A percentile compares a stretch with the other conserved stretches of the same genome.
Conservation (phyloP, 495 filamentous ascomycete species). For the Paragyromitra xinjiangensis region DNA sequence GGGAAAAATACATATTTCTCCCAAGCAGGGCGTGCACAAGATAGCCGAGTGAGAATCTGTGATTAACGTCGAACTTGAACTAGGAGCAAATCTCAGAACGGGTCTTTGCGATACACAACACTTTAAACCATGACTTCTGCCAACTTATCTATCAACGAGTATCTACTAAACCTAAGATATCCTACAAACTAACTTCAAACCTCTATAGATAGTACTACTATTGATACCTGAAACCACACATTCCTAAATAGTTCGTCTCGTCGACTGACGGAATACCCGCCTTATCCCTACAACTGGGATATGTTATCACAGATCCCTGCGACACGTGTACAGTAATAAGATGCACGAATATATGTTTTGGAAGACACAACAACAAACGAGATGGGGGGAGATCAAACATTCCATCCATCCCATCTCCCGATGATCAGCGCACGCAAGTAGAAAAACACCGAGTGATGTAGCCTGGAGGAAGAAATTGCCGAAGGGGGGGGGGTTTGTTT, state of each 20-base stretch:
- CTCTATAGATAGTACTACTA: not conserved
- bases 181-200: not conserved
- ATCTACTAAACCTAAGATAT: not conserved
- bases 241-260: not conserved
- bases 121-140: not conserved
- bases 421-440: not conserved
- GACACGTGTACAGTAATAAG: slow-evolving; percentile 6
- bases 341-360: not conserved
- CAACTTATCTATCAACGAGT: no score
- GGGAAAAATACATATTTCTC: no score
- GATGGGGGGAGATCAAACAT: slow-evolving; percentile 3
- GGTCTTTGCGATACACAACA: not conserved
- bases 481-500: not conserved
- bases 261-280: not conserved
- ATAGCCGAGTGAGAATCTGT: slow-evolving; percentile 1
- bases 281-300: not conserved
- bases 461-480: not conserved
- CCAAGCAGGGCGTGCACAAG: not conserved
- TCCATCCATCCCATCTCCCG: slow-evolving; percentile 11
- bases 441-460: not conserved
- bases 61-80: not conserved
- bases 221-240: not conserved
- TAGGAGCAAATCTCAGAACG: no score
- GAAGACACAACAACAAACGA: not conserved
- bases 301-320: not conserved